Base-by-base conservation (phyloP, 208 protist species). In the Crithidia expoeki region DNA sequence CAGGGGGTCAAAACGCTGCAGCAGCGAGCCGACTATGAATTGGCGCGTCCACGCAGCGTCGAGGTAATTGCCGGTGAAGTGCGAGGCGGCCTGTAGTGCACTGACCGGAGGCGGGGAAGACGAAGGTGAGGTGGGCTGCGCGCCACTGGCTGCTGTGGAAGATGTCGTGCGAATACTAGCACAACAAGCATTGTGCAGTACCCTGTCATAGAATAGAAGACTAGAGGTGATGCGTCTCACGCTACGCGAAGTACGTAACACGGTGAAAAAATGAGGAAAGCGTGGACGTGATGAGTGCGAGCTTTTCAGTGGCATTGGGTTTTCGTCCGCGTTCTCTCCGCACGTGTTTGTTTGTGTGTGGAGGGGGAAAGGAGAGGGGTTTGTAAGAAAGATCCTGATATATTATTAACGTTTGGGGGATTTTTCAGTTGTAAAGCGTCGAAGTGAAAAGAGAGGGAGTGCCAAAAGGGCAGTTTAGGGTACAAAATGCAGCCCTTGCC, bases 21-120 rank as follows among this genome's bases (percentile, higher is more conserved):
- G 76, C 16, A 96, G 69, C 4, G 83, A 83, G 21, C 88, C 86
- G n/a, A 96, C 67, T 34, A 96, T 85, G 53, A 96, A 96, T 50
- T 81, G 79, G 0, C 87, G 81, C n/a, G 86, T 85, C 88, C 91
- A 96, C 23, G 44, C 32, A 40, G 59, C 49, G 80, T 86, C 42
- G 80, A 71, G 62, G 87, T 93, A 30, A 66, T 63, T 84, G 14
- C 86, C 90, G 11, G 79, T 88, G 79, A 93, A 95, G 67, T 90
- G 87, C 14, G 74, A 56, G 4, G 52, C 27, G 0, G 62, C 52
- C 21, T n/a, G n/a, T n/a, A n/a, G n/a, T 68, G 66, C 21, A 70
- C 44, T 1, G 70, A 25, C 7, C 62, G 62, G 32, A 51, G 28
- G 4, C 17, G 32, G 28, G 42, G 60, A 66, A 12, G 28, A 14